phyloP scores from a whole-genome alignment of 768 basidiomycete genomes.

The Agrocybe pediades region DNA sequence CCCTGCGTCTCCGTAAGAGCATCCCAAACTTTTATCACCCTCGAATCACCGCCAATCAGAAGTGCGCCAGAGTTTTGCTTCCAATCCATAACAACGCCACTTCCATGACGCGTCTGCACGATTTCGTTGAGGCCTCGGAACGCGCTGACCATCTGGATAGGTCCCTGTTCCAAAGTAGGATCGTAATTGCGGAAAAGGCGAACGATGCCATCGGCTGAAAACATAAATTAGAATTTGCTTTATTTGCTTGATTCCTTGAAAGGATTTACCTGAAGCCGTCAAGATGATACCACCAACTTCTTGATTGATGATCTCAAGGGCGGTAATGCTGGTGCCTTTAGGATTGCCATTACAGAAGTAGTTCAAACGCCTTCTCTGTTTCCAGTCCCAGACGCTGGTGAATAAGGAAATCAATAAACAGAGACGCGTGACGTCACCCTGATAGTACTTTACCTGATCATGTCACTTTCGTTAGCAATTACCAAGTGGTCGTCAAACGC shows the following conservation, averaged over 20 bases:
- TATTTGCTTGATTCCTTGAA: neutral
- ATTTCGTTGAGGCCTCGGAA: constrained; percentile 88
- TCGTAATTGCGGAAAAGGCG: constrained; percentile 95
- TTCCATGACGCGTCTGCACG: constrained; percentile 71
- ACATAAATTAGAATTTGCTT: neutral
- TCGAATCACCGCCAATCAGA: constrained; percentile 90
- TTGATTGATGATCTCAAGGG: constrained; percentile 92
- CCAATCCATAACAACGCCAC: constrained; percentile 91
- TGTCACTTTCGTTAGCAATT: constrained; percentile 82
- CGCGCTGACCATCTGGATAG: constrained; percentile 90
- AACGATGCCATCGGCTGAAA: constrained; percentile 85
- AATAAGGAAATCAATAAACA: constrained; percentile 2
- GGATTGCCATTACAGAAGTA: constrained; percentile 91
- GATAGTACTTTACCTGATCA: constrained; percentile 62
- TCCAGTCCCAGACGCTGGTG: constrained; percentile 93
- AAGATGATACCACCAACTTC: constrained; percentile 90
- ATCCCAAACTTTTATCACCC: constrained; percentile 91
- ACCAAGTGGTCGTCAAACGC: constrained; percentile 89
- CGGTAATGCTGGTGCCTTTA: constrained; percentile 79
- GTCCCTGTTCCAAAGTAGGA: constrained; percentile 63
- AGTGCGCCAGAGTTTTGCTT: constrained; percentile 84
- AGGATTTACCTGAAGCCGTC: constrained; percentile 74
- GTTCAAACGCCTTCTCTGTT: constrained; percentile 71
- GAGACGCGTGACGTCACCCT: constrained; percentile 15
- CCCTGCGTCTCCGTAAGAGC: constrained; percentile 84